Evolutionary conservation across 257 asterid species (phyloP).

Genomic region (Solanum corneliomulleri): DNA sequence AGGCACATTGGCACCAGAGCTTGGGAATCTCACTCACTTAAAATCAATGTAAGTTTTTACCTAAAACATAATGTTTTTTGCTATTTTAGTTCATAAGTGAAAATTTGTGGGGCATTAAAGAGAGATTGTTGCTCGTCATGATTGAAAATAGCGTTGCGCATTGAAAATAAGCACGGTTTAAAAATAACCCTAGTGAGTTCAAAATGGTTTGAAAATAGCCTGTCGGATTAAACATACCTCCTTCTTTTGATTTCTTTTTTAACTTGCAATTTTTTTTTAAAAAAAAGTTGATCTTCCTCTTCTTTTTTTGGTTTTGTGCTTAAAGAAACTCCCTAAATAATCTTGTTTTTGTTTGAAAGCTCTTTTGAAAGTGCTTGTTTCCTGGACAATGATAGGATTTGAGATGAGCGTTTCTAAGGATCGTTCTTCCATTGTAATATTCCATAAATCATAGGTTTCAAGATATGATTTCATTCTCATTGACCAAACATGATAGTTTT

Average conservation of each 20-base stretch:
- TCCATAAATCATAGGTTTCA: not conserved
- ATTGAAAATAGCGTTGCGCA: too few species aligned
- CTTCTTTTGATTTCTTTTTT: not conserved
- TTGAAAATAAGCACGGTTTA: not conserved
- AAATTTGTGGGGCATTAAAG: not conserved
- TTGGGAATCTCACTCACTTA: slow-evolving; percentile 60
- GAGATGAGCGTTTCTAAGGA: not conserved
- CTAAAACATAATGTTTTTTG: not conserved
- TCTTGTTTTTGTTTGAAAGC: not conserved
- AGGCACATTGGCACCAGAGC: slow-evolving; percentile 68
- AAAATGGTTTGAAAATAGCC: not conserved
- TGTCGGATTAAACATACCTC: not conserved
- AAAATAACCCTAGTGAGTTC: not conserved
- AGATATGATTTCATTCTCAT: not conserved
- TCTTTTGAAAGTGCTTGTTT: not conserved
- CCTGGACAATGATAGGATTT: not conserved
- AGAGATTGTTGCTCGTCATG: not conserved
- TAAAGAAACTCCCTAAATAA: not conserved
- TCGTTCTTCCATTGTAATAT: not conserved
- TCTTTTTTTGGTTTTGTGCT: not conserved
- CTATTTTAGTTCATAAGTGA: not conserved
- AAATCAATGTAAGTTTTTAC: slow-evolving; percentile 57
- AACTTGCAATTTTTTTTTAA: not conserved
- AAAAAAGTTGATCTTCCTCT: not conserved
- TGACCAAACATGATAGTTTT: not conserved